Evolutionary conservation across 2,329 filamentous ascomycete species (phyloP), one percentile per base, ranked within the genome.

Genomic region (Fusarium denticulatum): DNA sequence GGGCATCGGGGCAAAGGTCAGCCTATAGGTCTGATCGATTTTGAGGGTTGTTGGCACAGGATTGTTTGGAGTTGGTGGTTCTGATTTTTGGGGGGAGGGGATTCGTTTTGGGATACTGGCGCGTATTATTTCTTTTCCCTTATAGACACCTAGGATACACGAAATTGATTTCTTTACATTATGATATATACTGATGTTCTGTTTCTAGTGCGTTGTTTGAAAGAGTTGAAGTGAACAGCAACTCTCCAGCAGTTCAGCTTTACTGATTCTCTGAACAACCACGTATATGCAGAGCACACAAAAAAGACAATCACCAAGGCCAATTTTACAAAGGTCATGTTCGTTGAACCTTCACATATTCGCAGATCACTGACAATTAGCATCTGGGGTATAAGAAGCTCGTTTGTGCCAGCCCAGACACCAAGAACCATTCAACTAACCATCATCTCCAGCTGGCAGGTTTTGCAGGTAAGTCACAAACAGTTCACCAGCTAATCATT

Each of bases 1-100:
- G 69, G 92, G 92, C 0, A 93, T 96, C 72, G 92, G 91, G 18
- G 92, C 93, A 8, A 89, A 86, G 75, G 86, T 82, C 45, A 69
- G 75, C 32, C 58, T 82, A 30, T 83, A 75, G 55, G 65, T 28
- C 20, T 45, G 59, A 59, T 57, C 60, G n/a, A 28, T 50, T 28
- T 43, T 16, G 15, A 20, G 46, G 42, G 30, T 30, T 37, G 37
- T 69, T 57, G 20, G 12, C 60, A 50, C 45, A 62, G 69, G 58
- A 49, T 57, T 56, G 50, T 45, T 71, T 52, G 74, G 72, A 60
- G 68, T 73, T 71, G 14, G 39, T 16, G 59, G 56, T 24, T 61
- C 45, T 50, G 49, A 32, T 50, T 58, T 64, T 66, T 59, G 20
- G 46, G 53, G 56, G 56, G 53, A 50, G 52, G 43, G 57, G 53